phyloP scores from a whole-genome alignment of 805 yeast genomes.

The Hanseniaspora vineae region DNA sequence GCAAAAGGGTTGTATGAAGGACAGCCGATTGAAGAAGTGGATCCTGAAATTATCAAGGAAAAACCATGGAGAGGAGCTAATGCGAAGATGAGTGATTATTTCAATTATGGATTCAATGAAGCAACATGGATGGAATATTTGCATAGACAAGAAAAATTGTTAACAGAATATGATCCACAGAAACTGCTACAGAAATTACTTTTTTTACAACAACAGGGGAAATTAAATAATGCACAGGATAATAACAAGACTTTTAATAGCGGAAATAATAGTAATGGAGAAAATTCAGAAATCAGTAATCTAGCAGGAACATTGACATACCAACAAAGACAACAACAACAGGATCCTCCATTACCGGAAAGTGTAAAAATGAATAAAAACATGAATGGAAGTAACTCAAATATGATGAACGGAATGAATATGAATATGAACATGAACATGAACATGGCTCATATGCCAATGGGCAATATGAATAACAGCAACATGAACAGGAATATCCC shows the following conservation, averaged over 20 bases:
- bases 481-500: slow-evolving; percentile 5
- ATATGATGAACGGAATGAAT: too few species aligned
- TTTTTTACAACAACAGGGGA: slow-evolving; percentile 24
- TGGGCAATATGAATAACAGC: neutral
- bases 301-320: slow-evolving; percentile 1
- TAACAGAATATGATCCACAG: slow-evolving; percentile 73
- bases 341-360: slow-evolving; percentile 6
- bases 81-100: slow-evolving; percentile 86
- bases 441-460: too few species aligned
- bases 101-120: slow-evolving; percentile 95
- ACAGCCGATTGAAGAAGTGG: slow-evolving; percentile 66
- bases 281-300: slow-evolving; percentile 2
- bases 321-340: slow-evolving; percentile 6
- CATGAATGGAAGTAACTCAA: slow-evolving; percentile 1
- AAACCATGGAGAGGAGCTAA: slow-evolving; percentile 99
- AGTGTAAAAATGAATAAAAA: too few species aligned
- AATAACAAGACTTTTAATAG: too few species aligned
- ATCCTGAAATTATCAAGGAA: slow-evolving; percentile 69
- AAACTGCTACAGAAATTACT: slow-evolving; percentile 50
- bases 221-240: slow-evolving; percentile 1
- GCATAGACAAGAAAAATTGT: slow-evolving; percentile 67
- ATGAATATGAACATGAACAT: too few species aligned
- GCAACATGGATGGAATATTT: slow-evolving; percentile 92
- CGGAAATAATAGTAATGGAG: slow-evolving; percentile 11
- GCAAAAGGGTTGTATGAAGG: slow-evolving; percentile 44